Evolutionary conservation across 2,329 filamentous ascomycete species (phyloP), one percentile per base, ranked within the genome.

Genomic region (Thielaviopsis euricoi): DNA sequence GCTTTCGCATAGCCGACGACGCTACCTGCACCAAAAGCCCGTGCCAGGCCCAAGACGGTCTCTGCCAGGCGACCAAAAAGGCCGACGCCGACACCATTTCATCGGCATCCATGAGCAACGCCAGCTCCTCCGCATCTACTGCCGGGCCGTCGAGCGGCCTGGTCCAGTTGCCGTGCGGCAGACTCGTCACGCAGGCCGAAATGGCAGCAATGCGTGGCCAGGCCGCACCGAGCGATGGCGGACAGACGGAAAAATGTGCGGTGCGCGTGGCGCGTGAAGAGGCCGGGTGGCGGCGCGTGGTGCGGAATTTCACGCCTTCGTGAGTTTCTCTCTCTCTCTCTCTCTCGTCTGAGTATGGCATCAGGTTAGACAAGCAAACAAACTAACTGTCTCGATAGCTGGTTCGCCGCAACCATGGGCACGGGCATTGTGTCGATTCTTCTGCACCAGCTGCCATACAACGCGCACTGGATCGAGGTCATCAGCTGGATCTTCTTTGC

Each of bases 391-490:
- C 13, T 3, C 12, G 23, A 5, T 37, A 72, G 76, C 66, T 82
- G 80, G 79, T 82, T 81, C 65, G 71, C 76, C 2, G 74, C 77
- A 33, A 80, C 74, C 50, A 82, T 87, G 82, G 83, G 83, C 26
- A 87, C 83, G 0, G 84, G 83, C 21, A 79, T 87, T 46, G 78
- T 83, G 9, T 78, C 79, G 1, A 76, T 85, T 46, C 71, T 87
- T 21, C 72, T 87, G 19, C 72, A 79, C 62, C 75, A 77, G 19
- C 73, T 86, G 12, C 83, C 83, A 0, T 86, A 81, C 66, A 75
- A 82, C 61, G 73, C 73, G 1, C 58, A 62, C 9, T 83, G 78
- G 74, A 70, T 86, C 0, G 74, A 77, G 63, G 80, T 76, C 67
- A 71, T 85, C 21, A 79, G 80, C 1, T 76, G 81, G 53, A 64